Evolutionary conservation across 1,284 basidiomycete genomes (phyloP).

Genomic region (Coriolopsis trogii): DNA sequence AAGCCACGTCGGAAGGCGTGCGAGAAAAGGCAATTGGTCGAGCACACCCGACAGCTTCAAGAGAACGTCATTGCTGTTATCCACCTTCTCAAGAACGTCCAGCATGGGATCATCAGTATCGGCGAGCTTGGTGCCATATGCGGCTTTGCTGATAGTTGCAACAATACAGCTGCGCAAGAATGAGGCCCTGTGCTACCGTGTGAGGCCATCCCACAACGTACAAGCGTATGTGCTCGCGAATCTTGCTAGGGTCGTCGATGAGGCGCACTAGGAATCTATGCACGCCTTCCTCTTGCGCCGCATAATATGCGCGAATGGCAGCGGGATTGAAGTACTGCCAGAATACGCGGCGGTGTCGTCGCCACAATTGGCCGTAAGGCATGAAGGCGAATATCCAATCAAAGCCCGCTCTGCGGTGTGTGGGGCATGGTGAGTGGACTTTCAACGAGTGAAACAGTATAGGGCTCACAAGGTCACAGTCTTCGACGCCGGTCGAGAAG

Average conservation of each 20-base stretch:
- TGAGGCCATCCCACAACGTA: background rate
- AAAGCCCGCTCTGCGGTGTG: background rate
- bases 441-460: background rate
- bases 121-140: background rate
- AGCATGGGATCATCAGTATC: background rate
- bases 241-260: background rate
- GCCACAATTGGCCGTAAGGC: conserved; percentile 3
- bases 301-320: background rate
- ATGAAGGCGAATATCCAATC: conserved; percentile 2
- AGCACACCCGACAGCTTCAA: background rate
- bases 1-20: conserved; percentile 2
- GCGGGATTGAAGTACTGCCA: conserved; percentile 2
- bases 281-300: background rate
- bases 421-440: background rate
- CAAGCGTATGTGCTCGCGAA: background rate
- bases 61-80: background rate
- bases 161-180: background rate
- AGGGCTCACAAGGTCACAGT: conserved; percentile 1
- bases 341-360: background rate
- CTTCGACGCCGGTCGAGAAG: conserved; percentile 9
- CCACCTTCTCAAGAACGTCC: background rate
- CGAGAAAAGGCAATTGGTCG: background rate
- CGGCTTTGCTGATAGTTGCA: background rate
- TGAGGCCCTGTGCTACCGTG: background rate
- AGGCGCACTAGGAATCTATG: background rate